Evolutionary conservation across 305 asterid genomes (phyloP), one percentile per base, ranked within the genome.

Genomic region (Salvia sclarea): DNA sequence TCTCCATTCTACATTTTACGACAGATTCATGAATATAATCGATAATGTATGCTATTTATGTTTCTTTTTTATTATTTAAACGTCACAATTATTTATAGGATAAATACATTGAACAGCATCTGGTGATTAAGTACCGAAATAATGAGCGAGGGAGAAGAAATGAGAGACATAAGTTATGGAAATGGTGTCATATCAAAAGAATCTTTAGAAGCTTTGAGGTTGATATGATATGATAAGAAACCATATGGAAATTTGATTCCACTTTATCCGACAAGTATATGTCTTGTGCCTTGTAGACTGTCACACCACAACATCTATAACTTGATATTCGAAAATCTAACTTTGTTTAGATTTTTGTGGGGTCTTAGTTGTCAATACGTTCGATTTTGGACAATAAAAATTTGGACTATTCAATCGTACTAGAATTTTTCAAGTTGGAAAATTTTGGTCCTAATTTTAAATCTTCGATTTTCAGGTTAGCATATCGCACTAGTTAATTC

Each of bases 1-100:
- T 73, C 67, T 57, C 45, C 66, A 55, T 16, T 20, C 12, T 55
- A 25, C 47, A 54, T 62, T 64, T 22, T 10, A 49, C 37, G 67
- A 12, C 48, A 73, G 73, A 58, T 73, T 66, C 78, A 73, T 73
- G 78, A 45, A 66, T 58, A 41, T 45, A 48, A 41, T 45, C 33
- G 60, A 73, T 73, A 33, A 38, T 72, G 70, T 28, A n/a, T 48
- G 22, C 44, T 38, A 65, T 49, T 17, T 45, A 47, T 66, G 30
- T 14, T 16, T 47, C 53, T 31, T 9, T 17, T 57, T 9, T 30
- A 0, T 58, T 10, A 10, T 35, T 35, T 8, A 33, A 16, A 57
- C 8, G 25, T 33, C 33, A 9, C 9, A 48, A 55, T 17, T 33
- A 31, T 55, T 55, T 45, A 4, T 10, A 22, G 68, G 77, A 16